A percentile compares a stretch with the other conserved stretches of the same genome.
Evolutionary conservation across 2,329 filamentous ascomycete species (phyloP).

Genomic region (Penicillium sp.): DNA sequence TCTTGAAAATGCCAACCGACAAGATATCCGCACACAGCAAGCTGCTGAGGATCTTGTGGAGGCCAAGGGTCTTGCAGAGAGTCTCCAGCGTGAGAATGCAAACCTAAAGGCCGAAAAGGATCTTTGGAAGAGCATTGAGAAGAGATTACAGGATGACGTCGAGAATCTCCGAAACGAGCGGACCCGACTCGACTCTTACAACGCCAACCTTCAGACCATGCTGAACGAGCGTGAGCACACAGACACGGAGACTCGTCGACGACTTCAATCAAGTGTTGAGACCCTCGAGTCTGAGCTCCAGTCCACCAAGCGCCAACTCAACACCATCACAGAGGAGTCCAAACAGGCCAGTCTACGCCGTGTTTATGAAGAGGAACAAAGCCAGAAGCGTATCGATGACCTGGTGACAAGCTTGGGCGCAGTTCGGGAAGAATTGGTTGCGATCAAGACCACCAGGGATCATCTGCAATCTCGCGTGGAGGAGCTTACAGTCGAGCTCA

Average conservation of each 20-base stretch:
- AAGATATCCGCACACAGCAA: constrained; percentile 86
- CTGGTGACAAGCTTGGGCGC: constrained; percentile 75
- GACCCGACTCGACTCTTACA: constrained; percentile 74
- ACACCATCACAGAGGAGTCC: constrained; percentile 76
- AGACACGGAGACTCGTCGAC: constrained; percentile 76
- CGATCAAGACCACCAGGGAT: constrained; percentile 81
- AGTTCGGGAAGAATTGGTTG: constrained; percentile 80
- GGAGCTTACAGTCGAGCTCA: constrained; percentile 82
- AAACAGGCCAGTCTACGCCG: constrained; percentile 81
- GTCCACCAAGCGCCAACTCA: constrained; percentile 76
- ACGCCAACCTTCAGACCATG: constrained; percentile 80
- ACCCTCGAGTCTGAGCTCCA: constrained; percentile 74
- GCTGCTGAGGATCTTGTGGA: constrained; percentile 92
- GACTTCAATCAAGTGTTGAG: constrained; percentile 75
- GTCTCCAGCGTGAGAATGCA: constrained; percentile 82
- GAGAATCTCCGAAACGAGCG: constrained; percentile 81
- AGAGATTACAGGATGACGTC: constrained; percentile 82
- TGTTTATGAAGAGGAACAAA: constrained; percentile 85
- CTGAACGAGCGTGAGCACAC: constrained; percentile 87
- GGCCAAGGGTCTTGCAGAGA: constrained; percentile 75
- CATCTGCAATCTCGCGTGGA: constrained; percentile 86
- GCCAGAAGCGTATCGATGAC: constrained; percentile 89
- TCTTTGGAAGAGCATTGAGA: constrained; percentile 90
- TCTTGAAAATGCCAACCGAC: constrained; percentile 80
- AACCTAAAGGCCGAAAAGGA: constrained; percentile 95